Evolutionary conservation across 2,329 filamentous ascomycete genomes (phyloP), one percentile per base, ranked within the genome.

Genomic region (Fulvia fulva): DNA sequence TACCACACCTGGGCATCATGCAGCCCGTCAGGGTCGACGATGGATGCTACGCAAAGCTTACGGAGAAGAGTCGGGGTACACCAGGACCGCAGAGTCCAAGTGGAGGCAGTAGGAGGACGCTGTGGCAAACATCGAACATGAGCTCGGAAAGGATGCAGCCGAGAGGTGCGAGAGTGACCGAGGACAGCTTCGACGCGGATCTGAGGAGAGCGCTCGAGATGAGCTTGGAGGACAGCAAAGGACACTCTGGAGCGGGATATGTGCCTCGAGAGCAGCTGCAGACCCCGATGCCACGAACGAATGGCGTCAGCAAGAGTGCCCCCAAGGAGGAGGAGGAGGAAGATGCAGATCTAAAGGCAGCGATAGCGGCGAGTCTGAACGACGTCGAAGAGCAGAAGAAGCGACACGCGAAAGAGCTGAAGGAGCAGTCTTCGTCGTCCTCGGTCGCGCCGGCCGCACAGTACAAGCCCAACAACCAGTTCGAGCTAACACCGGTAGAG

Each of bases 351-450:
- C 77, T 99, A 26, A 95, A 94, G 72, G 91, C 93, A 25, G 94
- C 94, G 3, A 97, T 99, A 71, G 93, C 92, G 34, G 92, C 95
- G 19, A 97, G 94, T 5, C 74, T 99, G 58, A 89, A 90, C 23
- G 94, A 99, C 70, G 97, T 97, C 91, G 94, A 99, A 75, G 90
- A 97, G 73, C 93, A 99, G 73, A 97, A 99, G 80, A 88, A 93
- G 76, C 87, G 87, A 66, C 91, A 97, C 72, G 86, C 91, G 1
- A 89, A 88, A 5, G 86, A 86, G 1, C 81, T 97, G 67, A 95
- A 94, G 72, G 86, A 90, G 69, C 90, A 94, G 61, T 56, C 67
- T 8, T 65, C 68, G 5, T 70, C 70, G 5, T 61, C 64, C 11
- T 83, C 88, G 1, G 81, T 83, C 0, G 81, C 78, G 37, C 77